These are phyloP conservation scores for Rubus parviflorus DNA, from an alignment of 306 rosid genomes.

Conservation along the genomic window DNA sequence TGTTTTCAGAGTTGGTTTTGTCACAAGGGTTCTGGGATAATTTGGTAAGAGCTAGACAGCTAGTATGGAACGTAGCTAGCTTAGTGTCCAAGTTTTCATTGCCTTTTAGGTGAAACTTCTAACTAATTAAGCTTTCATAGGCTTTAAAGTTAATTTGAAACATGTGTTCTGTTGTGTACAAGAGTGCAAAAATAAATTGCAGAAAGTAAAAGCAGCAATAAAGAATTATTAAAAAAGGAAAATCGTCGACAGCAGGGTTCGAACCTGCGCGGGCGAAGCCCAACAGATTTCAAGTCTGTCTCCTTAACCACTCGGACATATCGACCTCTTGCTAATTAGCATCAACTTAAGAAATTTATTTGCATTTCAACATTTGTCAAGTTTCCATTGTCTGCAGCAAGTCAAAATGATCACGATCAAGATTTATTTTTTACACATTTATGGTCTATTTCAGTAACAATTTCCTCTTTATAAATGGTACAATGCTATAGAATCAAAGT, in stretches of 20 bases:
- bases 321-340: constrained; percentile 2
- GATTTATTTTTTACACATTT: no score
- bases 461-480: neutral
- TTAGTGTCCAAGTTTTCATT: neutral
- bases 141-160: neutral
- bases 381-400: neutral
- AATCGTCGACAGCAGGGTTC: constrained; percentile 69
- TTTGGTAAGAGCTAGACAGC: neutral
- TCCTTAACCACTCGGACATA: constrained; percentile 83
- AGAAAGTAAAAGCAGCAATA: neutral
- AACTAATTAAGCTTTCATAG: neutral
- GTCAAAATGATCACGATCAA: neutral
- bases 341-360: no score
- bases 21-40: neutral
- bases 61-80: neutral
- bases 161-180: neutral
- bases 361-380: no score
- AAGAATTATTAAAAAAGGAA: fast-evolving
- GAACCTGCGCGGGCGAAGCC: constrained; percentile 79
- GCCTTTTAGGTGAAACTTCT: neutral
- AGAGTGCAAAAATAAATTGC: neutral
- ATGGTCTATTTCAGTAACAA: no score
- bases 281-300: constrained; percentile 82
- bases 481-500: neutral
- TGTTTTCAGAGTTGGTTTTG: neutral